Percentiles rank a stretch among this genome's conserved stretches.
phyloP scores from a whole-genome alignment of 1,284 basidiomycete species.

The Erythrobasidium hasegawianum region DNA sequence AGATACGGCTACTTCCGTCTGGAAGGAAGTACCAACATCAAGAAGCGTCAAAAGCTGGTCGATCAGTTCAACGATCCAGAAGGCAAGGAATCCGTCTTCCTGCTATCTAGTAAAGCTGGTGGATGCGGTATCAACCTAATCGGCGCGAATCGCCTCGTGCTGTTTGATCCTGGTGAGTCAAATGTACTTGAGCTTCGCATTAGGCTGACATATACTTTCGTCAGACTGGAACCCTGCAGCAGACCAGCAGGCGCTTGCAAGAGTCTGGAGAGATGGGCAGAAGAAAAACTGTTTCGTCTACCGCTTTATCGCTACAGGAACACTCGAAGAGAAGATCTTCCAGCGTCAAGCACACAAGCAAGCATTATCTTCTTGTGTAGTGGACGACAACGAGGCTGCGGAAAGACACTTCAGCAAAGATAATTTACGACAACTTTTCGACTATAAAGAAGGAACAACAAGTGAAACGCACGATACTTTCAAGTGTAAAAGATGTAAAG shows the following conservation, averaged over 20 bases:
- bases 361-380: conserved; percentile 91
- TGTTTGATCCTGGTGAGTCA: conserved; percentile 82
- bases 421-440: conserved; percentile 83
- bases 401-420: conserved; percentile 94
- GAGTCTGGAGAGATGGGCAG: conserved; percentile 99
- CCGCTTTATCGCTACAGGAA: conserved; percentile 94
- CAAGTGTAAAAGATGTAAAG: conserved; percentile 83
- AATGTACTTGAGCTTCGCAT: background rate
- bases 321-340: conserved; percentile 90
- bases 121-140: conserved; percentile 98
- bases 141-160: conserved; percentile 88
- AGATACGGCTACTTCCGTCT: conserved; percentile 91
- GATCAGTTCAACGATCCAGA: conserved; percentile 96
- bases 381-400: conserved; percentile 93
- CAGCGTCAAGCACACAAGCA: conserved; percentile 74
- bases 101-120: conserved; percentile 93
- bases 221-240: conserved; percentile 97
- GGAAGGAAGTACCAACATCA: conserved; percentile 89
- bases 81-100: conserved; percentile 90
- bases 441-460: conserved; percentile 62
- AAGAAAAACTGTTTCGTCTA: conserved; percentile 99
- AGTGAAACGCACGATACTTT: conserved; percentile 97
- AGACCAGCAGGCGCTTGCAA: conserved; percentile 95
- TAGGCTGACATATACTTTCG: background rate
- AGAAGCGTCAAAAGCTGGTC: conserved; percentile 93